Conservation (phyloP, 1,284 basidiomycete genomes). For the Mycosarcoma maydis region DNA sequence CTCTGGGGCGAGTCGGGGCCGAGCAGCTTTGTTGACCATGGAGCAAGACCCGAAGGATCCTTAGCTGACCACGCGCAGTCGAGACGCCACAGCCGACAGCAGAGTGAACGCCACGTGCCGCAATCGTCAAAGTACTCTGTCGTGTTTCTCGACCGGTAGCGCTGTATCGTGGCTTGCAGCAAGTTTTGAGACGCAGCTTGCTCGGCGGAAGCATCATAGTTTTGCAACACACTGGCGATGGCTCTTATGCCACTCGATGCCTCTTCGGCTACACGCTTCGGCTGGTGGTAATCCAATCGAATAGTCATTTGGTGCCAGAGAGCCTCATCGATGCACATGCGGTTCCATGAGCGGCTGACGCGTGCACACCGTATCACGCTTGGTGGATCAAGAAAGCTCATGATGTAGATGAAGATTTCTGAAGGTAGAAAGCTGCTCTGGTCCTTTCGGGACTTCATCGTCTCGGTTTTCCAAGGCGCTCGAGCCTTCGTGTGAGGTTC, state of each 20-base stretch:
- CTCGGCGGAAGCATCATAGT: not conserved
- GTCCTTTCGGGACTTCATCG: slow-evolving; percentile 8
- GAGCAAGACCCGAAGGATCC: not conserved
- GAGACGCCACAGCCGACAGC: slow-evolving; percentile 38
- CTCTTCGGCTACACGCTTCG: slow-evolving; percentile 12
- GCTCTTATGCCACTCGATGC: slow-evolving; percentile 5
- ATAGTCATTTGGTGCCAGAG: slow-evolving; percentile 24
- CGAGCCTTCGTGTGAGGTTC: slow-evolving; percentile 16
- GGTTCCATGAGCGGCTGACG: slow-evolving; percentile 36
- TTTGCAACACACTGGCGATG: slow-evolving; percentile 23
- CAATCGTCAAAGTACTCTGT: slow-evolving; percentile 30
- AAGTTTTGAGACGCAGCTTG: slow-evolving; percentile 8
- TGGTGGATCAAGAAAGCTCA: slow-evolving; percentile 37
- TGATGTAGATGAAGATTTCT: slow-evolving; percentile 34
- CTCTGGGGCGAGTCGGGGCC: too few species aligned
- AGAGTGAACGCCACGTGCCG: slow-evolving; percentile 27
- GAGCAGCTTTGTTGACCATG: not conserved
- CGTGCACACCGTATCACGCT: slow-evolving; percentile 16
- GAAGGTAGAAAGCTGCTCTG: slow-evolving; percentile 25
- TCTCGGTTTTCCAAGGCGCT: not conserved
- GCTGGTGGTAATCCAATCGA: slow-evolving; percentile 25
- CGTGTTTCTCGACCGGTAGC: slow-evolving; percentile 26
- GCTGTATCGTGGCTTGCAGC: slow-evolving; percentile 16
- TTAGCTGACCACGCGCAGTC: slow-evolving; percentile 24
- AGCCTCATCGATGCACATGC: slow-evolving; percentile 14